A percentile compares a stretch with the other conserved stretches of the same genome.
Conservation (phyloP, 2,329 filamentous ascomycete genomes). For the Colletotrichum gloeosporioides region DNA sequence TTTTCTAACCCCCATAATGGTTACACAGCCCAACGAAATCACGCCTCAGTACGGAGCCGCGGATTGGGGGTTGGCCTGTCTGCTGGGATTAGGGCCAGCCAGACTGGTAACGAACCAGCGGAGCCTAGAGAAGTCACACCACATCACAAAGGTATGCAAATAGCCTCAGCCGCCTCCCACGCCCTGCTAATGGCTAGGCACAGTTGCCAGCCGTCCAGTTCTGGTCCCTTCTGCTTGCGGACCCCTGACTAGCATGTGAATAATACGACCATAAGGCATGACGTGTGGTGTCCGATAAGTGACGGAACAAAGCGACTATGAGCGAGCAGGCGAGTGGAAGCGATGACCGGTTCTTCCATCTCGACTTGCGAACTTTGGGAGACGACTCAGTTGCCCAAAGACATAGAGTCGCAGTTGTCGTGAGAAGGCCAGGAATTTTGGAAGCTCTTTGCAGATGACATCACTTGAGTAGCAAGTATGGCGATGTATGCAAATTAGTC, state of each 20-base stretch:
- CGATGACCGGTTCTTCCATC: not conserved
- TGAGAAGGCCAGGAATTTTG: not conserved
- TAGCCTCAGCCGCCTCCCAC: not conserved
- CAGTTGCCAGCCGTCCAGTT: not conserved
- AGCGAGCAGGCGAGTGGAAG: not conserved
- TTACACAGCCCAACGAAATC: not conserved
- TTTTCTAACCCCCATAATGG: not conserved
- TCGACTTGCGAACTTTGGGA: not conserved
- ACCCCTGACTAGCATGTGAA: not conserved
- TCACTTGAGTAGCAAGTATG: not conserved
- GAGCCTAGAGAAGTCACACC: not conserved
- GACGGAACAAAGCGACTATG: not conserved
- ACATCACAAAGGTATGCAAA: not conserved
- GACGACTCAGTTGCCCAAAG: not conserved
- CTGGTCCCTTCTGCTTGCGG: not conserved
- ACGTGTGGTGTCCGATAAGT: not conserved
- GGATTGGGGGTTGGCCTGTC: conserved; percentile 11
- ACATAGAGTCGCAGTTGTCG: not conserved
- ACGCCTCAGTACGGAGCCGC: not conserved
- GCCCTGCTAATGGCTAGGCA: not conserved
- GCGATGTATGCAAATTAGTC: not conserved
- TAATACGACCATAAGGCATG: not conserved
- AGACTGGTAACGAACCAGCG: not conserved
- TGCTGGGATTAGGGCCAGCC: conserved; percentile 2
- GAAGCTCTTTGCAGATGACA: not conserved